A percentile compares a stretch with the other conserved stretches of the same genome.
phyloP scores from a whole-genome alignment of 805 yeast genomes.

The Saturnispora dispora region DNA sequence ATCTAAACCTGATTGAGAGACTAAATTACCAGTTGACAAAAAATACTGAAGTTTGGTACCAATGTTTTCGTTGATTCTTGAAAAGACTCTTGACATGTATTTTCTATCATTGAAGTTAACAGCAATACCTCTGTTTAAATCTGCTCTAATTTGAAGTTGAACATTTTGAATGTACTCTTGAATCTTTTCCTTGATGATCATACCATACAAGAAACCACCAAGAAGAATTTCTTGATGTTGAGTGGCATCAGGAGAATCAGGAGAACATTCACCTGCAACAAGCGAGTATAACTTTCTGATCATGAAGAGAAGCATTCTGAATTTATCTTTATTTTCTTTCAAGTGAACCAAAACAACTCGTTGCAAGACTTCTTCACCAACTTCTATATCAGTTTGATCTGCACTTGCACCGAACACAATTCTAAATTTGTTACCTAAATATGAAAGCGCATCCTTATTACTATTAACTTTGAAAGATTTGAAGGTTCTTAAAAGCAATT shows the following conservation, averaged over 20 bases:
- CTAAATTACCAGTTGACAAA: conserved; percentile 92
- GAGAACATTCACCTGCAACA: conserved; percentile 93
- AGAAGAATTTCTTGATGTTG: conserved; percentile 95
- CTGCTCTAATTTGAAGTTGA: conserved; percentile 65
- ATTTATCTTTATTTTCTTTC: conserved; percentile 65
- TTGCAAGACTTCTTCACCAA: conserved; percentile 74
- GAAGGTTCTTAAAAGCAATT: conserved; percentile 79
- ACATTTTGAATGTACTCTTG: conserved; percentile 82
- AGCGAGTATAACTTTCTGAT: conserved; percentile 87
- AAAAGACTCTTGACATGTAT: conserved; percentile 71
- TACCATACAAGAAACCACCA: conserved; percentile 94
- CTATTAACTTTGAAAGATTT: conserved; percentile 72
- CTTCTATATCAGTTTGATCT: conserved; percentile 81
- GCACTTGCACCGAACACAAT: conserved; percentile 85
- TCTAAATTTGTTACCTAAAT: conserved; percentile 92
- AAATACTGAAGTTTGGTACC: conserved; percentile 93
- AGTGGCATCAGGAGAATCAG: conserved; percentile 98
- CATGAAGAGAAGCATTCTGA: conserved; percentile 84
- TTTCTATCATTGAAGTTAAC: conserved; percentile 78
- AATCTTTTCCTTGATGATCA: conserved; percentile 92
- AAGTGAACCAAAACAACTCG: conserved; percentile 88
- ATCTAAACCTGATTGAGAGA: conserved; percentile 94
- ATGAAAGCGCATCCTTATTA: conserved; percentile 83
- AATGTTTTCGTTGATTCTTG: conserved; percentile 81
- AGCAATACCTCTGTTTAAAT: conserved; percentile 69